These are phyloP conservation scores for Margaritispora aquatica DNA, from an alignment of 495 filamentous ascomycete species.

Conservation along the genomic window DNA sequence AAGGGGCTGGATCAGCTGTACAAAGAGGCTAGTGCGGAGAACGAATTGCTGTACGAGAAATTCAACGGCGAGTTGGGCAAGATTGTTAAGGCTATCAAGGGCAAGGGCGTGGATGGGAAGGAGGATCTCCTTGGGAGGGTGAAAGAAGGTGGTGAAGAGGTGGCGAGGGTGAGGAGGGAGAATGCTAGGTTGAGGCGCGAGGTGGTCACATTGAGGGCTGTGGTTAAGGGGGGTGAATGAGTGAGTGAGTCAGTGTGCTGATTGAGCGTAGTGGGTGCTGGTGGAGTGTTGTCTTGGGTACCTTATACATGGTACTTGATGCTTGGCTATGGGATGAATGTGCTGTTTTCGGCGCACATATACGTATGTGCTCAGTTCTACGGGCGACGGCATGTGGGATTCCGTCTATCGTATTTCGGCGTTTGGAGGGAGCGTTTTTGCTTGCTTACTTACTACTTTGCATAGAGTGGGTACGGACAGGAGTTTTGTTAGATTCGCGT, in stretches of 20 bases:
- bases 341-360: no score
- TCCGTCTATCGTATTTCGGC: no score
- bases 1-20: constrained; percentile 84
- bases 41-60: constrained; percentile 86
- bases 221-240: constrained; percentile 34
- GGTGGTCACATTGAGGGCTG: constrained; percentile 40
- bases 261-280: neutral
- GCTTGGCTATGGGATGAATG: no score
- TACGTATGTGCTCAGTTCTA: no score
- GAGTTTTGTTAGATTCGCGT: no score
- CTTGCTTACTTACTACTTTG: no score
- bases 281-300: neutral
- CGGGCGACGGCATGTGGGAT: no score
- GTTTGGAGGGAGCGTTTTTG: no score
- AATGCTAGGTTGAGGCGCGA: constrained; percentile 54
- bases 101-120: constrained; percentile 63
- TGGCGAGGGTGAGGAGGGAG: constrained; percentile 68
- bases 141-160: constrained; percentile 61
- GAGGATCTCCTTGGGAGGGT: constrained; percentile 65
- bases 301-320: no score
- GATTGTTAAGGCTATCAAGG: constrained; percentile 66
- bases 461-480: no score
- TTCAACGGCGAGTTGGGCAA: constrained; percentile 88
- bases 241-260: neutral
- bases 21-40: constrained; percentile 84